Evolutionary conservation across 2,329 filamentous ascomycete genomes (phyloP), one percentile per base, ranked within the genome.

Genomic region (Neonectria sp.): DNA sequence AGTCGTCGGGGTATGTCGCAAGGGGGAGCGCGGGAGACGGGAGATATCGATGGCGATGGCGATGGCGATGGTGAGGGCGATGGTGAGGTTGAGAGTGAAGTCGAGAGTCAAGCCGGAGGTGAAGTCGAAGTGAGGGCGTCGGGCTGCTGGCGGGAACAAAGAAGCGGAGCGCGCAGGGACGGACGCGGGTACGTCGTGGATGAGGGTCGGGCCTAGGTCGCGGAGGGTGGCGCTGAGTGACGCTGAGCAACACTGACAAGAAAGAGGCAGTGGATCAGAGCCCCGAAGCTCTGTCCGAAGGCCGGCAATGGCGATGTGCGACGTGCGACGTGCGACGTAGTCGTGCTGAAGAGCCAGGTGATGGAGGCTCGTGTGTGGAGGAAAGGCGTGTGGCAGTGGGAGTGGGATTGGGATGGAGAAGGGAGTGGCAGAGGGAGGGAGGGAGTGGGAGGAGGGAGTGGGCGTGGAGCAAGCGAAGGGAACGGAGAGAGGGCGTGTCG

Each of bases 191-290:
- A 58, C 61, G 53, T 59, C 52, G 60, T 58, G 56, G 60, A 59
- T 49, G 51, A 62, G 67, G 59, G 68, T 53, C 71, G 68, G 60
- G 64, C 60, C 46, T 57, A 35, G 57, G 52, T 57, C 51, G 63
- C 57, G 51, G 45, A 61, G 46, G 55, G 46, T 31, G 25, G 63
- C 63, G 63, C 63, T 45, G 49, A 17, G 33, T 37, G 45, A 43
- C 55, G 61, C 53, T 52, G 55, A 56, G 51, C 37, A 65, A 45
- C 40, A 45, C 40, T 11, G 17, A 12, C 35, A 17, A 56, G 53
- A 57, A 37, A 61, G 55, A 63, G 59, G 69, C 63, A 71, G 72
- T 71, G 73, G 72, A 74, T 72, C 72, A 68, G 72, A 73, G 69
- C 66, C 67, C 63, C 67, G 60, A 60, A 73, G 69, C 71, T 73